Evolutionary conservation across 345 rosid genomes (phyloP).

Genomic region (Geranium brycei): DNA sequence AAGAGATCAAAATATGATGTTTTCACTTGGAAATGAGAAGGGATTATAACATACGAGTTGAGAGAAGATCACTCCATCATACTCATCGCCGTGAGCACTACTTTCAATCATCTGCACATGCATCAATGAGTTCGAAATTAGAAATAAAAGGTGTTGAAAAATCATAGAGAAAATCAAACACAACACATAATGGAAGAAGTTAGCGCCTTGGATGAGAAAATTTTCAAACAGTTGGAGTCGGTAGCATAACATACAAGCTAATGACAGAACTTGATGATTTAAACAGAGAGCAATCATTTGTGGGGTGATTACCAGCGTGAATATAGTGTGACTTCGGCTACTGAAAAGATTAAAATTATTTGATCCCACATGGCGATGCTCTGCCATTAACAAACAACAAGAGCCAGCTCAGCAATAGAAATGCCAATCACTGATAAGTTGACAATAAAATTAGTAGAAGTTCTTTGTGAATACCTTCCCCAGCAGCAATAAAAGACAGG

Average conservation of each 20-base stretch:
- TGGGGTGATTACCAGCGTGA: conserved; percentile 58
- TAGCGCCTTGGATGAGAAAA: no score
- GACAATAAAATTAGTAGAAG: neutral
- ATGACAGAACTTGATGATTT: no score
- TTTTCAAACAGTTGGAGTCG: no score
- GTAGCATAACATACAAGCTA: no score
- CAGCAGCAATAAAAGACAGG: conserved; percentile 96
- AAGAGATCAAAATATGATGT: neutral
- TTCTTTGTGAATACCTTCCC: conserved; percentile 54
- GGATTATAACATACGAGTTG: conserved; percentile 59
- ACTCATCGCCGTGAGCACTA: conserved; percentile 82
- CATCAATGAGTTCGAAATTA: conserved; percentile 4
- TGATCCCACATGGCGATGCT: conserved; percentile 99
- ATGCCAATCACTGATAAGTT: neutral
- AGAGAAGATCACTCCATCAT: conserved; percentile 97
- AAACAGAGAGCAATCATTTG: no score
- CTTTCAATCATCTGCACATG: conserved; percentile 94
- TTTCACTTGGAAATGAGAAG: conserved; percentile 8
- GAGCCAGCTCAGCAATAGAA: neutral
- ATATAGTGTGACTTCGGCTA: conserved; percentile 98
- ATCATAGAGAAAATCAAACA: no score
- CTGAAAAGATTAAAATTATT: conserved; percentile 93
- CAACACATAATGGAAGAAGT: no score
- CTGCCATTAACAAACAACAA: conserved; percentile 33
- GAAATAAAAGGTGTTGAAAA: no score